phyloP scores from a whole-genome alignment of 176 grass and related monocot genomes.

The Tillandsia fasciculata region DNA sequence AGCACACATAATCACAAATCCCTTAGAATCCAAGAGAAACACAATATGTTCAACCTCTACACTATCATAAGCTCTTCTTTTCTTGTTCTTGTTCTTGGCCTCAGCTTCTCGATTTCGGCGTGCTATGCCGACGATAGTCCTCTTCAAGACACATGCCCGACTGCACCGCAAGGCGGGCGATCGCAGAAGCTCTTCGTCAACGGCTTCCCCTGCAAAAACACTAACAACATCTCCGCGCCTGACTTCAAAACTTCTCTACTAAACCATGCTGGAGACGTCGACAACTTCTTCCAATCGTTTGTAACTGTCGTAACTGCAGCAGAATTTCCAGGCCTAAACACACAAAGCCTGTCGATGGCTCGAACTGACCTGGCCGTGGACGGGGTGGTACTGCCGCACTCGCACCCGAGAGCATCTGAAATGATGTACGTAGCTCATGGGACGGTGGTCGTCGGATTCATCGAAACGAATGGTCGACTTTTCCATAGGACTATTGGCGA shows the following conservation, averaged over 20 bases:
- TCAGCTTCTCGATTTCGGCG: slow-evolving; percentile 12
- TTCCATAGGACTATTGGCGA: slow-evolving; percentile 35
- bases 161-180: slow-evolving; percentile 22
- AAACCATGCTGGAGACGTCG: slow-evolving; percentile 20
- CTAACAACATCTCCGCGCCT: slow-evolving; percentile 27
- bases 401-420: slow-evolving; percentile 36
- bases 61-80: background rate
- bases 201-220: slow-evolving; percentile 43
- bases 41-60: slow-evolving; percentile 22
- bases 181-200: slow-evolving; percentile 35
- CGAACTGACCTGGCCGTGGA: slow-evolving; percentile 28
- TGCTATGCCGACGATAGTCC: slow-evolving; percentile 20
- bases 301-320: slow-evolving; percentile 36
- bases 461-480: slow-evolving; percentile 28
- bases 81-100: slow-evolving; percentile 1
- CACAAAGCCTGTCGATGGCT: slow-evolving; percentile 34
- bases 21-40: background rate
- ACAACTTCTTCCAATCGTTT: slow-evolving; percentile 29
- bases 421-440: slow-evolving; percentile 43
- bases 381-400: slow-evolving; percentile 32
- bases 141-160: slow-evolving; percentile 48
- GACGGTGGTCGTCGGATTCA: slow-evolving; percentile 32
- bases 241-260: slow-evolving; percentile 56
- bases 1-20: background rate
- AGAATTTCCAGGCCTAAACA: slow-evolving; percentile 52